These are phyloP conservation scores for Paramecium primaurelia DNA, from an alignment of 73 alveolate genomes.

Conservation along the genomic window DNA sequence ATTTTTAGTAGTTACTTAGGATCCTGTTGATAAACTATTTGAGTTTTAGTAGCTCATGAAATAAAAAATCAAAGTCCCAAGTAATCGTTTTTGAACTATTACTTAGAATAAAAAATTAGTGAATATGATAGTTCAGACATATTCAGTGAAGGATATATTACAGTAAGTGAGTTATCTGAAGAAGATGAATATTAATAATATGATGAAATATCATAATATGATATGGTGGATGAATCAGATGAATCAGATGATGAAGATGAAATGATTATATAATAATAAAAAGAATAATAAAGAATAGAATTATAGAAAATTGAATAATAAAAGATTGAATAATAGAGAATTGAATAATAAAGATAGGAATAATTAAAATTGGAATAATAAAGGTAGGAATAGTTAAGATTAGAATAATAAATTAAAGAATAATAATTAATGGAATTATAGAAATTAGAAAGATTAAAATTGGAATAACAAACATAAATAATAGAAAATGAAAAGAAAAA, in stretches of 20 bases:
- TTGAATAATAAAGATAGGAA: neutral
- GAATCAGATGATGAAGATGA: neutral
- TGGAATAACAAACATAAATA: neutral
- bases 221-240: neutral
- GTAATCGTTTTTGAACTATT: neutral
- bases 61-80: conserved; percentile 8
- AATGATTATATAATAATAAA: neutral
- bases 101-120: neutral
- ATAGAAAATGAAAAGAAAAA: neutral
- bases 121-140: conserved; percentile 33
- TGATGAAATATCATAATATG: neutral
- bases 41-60: conserved; percentile 26
- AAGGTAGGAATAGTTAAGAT: neutral
- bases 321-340: neutral
- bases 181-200: neutral
- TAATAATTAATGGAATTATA: neutral
- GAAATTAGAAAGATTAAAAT: neutral
- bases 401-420: neutral
- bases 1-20: neutral
- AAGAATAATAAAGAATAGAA: neutral
- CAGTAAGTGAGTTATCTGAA: neutral
- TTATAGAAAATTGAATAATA: neutral
- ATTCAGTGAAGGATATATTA: conserved; percentile 18
- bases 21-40: neutral
- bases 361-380: neutral